Evolutionary conservation across 768 basidiomycete species (phyloP).

Genomic region (Naganishia onofrii): DNA sequence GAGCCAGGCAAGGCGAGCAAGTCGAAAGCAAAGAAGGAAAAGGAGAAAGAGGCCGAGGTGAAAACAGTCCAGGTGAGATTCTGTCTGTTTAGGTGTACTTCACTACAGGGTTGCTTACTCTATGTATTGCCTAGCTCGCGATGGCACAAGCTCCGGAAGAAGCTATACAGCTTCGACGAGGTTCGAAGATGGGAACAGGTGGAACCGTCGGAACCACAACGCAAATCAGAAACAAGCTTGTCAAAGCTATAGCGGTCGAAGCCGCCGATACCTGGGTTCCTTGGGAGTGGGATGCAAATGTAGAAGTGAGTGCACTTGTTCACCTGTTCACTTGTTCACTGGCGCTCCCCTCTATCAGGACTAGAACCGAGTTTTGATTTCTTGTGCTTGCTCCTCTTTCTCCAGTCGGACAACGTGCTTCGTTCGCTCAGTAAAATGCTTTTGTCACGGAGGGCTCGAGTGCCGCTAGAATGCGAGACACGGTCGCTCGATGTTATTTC

Average conservation of each 20-base stretch:
- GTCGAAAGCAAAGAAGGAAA: constrained; percentile 18
- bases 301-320: constrained; percentile 10
- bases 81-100: neutral
- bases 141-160: constrained; percentile 20
- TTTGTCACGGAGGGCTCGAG: constrained; percentile 38
- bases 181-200: constrained; percentile 32
- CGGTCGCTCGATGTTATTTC: constrained; percentile 38
- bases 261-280: constrained; percentile 28
- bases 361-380: neutral
- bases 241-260: constrained; percentile 24
- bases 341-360: no score
- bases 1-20: constrained; percentile 4
- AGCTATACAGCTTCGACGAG: constrained; percentile 16
- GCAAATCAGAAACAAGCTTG: constrained; percentile 30
- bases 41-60: constrained; percentile 19
- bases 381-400: neutral
- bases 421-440: constrained; percentile 37
- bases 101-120: neutral
- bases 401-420: neutral
- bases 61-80: constrained; percentile 31
- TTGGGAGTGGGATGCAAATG: constrained; percentile 30
- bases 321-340: no score
- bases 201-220: constrained; percentile 32
- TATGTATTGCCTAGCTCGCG: neutral
- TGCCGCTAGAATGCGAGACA: constrained; percentile 40